These are phyloP conservation scores for Thelephora ganbajun DNA, from an alignment of 768 basidiomycete species.

Conservation along the genomic window DNA sequence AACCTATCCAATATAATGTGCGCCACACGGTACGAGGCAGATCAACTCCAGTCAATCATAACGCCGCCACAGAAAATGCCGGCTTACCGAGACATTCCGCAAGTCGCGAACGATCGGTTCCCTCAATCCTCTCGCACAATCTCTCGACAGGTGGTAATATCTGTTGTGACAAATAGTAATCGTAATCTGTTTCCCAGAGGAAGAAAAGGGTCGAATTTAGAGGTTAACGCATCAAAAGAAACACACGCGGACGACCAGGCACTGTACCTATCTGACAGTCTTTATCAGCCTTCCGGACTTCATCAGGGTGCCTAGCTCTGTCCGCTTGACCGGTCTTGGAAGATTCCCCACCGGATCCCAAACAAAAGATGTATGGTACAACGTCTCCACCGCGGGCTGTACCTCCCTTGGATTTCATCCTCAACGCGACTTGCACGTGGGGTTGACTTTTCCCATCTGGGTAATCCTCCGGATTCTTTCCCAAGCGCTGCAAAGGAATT, in stretches of 20 bases:
- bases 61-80: too few relatives aligned
- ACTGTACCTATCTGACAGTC: conserved; percentile 58
- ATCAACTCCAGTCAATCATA: neutral
- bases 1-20: conserved; percentile 23
- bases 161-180: conserved; percentile 84
- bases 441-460: conserved; percentile 92
- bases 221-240: neutral
- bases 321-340: conserved; percentile 77
- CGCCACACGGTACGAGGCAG: neutral
- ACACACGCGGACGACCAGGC: conserved; percentile 4
- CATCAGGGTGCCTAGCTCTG: conserved; percentile 87
- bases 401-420: conserved; percentile 75
- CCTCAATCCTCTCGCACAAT: conserved; percentile 91
- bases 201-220: neutral
- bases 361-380: conserved; percentile 90
- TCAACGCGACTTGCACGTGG: conserved; percentile 90
- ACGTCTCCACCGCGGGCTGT: conserved; percentile 82
- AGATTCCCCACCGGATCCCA: conserved; percentile 55
- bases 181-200: conserved; percentile 47
- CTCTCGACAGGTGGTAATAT: conserved; percentile 91
- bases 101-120: conserved; percentile 80
- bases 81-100: conserved; percentile 86
- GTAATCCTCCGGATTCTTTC: conserved; percentile 95
- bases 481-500: conserved; percentile 50
- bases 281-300: conserved; percentile 54